A percentile compares a stretch with the other conserved stretches of the same genome.
These are phyloP conservation scores for Aspergillus uvarum DNA, from an alignment of 2,329 filamentous ascomycete species.

Conservation along the genomic window DNA sequence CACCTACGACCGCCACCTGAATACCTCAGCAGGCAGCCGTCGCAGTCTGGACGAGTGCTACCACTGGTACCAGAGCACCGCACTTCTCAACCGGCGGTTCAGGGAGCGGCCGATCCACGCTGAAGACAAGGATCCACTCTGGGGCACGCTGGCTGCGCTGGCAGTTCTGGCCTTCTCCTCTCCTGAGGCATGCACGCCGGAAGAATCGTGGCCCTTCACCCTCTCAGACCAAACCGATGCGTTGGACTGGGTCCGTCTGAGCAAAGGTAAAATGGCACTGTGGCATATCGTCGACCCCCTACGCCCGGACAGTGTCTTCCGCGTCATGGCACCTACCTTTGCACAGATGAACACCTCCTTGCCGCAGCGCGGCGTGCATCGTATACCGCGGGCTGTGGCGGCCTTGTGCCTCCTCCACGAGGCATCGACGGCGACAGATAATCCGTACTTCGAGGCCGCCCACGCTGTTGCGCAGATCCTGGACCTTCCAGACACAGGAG, in stretches of 20 bases:
- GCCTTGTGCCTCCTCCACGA: too few relatives aligned
- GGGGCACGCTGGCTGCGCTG: constrained; percentile 49
- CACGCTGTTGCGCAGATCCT: too few relatives aligned
- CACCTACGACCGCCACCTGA: constrained; percentile 36
- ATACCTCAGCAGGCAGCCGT: constrained; percentile 18
- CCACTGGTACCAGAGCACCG: constrained; percentile 46
- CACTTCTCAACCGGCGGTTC: constrained; percentile 42
- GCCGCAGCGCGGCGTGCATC: constrained; percentile 17
- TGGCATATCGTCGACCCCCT: constrained; percentile 30
- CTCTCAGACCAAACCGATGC: too few relatives aligned
- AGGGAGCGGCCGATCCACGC: constrained; percentile 31
- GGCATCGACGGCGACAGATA: too few relatives aligned
- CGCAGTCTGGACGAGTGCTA: constrained; percentile 43
- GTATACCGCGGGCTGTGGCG: too few relatives aligned
- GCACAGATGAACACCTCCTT: constrained; percentile 40
- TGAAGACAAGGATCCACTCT: constrained; percentile 47
- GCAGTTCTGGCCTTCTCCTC: constrained; percentile 29
- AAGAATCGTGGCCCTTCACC: too few relatives aligned
- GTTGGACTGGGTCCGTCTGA: too few relatives aligned
- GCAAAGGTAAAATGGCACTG: too few relatives aligned
- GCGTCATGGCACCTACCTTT: constrained; percentile 30
- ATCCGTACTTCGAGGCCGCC: too few relatives aligned
- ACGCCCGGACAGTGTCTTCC: constrained; percentile 51
- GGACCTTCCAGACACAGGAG: too few relatives aligned
- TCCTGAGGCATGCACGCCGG: too few relatives aligned